Evolutionary conservation across 2,329 filamentous ascomycete species (phyloP).

Genomic region (Rugonectria rugulosa): DNA sequence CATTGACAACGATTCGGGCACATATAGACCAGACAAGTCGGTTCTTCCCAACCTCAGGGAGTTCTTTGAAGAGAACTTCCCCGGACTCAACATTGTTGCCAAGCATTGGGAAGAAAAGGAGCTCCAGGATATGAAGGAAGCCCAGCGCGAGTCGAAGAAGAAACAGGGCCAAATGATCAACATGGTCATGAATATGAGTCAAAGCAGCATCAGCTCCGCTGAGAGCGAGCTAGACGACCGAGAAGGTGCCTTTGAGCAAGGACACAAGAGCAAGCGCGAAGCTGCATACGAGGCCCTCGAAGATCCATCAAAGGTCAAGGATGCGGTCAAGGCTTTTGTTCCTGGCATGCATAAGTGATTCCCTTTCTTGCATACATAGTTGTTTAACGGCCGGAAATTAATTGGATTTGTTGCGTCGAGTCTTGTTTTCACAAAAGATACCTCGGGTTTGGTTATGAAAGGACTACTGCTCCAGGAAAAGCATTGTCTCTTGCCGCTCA

Average conservation of each 20-base stretch:
- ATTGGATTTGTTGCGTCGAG: conserved; percentile 16
- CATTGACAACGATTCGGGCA: conserved; percentile 96
- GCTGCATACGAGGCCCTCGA: conserved; percentile 59
- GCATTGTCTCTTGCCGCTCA: conserved; percentile 8
- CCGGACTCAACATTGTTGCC: conserved; percentile 75
- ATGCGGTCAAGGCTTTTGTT: conserved; percentile 39
- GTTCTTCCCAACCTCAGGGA: conserved; percentile 74
- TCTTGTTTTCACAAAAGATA: conserved; percentile 28
- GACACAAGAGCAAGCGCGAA: conserved; percentile 60
- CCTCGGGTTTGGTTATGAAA: conserved; percentile 22
- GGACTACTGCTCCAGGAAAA: not conserved
- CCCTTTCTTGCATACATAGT: conserved; percentile 25
- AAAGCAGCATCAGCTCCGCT: conserved; percentile 60
- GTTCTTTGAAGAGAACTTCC: conserved; percentile 77
- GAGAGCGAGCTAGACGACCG: conserved; percentile 60
- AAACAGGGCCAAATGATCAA: conserved; percentile 58
- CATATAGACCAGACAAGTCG: conserved; percentile 85
- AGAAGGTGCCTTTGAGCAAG: conserved; percentile 49
- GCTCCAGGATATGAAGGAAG: conserved; percentile 77
- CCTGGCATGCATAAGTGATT: conserved; percentile 33
- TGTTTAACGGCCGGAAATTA: conserved; percentile 28
- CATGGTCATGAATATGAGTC: conserved; percentile 65
- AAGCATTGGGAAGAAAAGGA: conserved; percentile 82
- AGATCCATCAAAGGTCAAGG: conserved; percentile 56
- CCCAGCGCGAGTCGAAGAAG: conserved; percentile 79